Evolutionary conservation across 768 basidiomycete species (phyloP).

Genomic region (Termitomyces heimii): DNA sequence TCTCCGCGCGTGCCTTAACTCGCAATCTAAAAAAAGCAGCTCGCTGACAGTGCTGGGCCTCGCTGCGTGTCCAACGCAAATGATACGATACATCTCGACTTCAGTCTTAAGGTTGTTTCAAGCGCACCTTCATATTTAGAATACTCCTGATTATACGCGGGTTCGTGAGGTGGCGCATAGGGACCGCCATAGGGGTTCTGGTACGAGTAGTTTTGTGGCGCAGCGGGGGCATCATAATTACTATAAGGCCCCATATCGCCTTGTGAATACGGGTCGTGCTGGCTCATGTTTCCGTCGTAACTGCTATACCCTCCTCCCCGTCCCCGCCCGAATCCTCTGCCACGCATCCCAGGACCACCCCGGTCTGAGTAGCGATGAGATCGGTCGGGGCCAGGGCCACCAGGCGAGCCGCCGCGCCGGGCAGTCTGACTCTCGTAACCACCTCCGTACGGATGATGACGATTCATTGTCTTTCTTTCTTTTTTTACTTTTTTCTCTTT

Average conservation of each 20-base stretch:
- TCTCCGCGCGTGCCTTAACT: conserved; percentile 46
- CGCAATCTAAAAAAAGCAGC: conserved; percentile 28
- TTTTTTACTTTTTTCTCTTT: conserved; percentile 29
- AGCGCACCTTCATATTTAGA: conserved; percentile 82
- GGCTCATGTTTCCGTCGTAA: conserved; percentile 49
- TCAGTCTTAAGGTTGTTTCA: conserved; percentile 54
- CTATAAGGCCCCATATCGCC: conserved; percentile 62
- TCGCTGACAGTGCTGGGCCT: conserved; percentile 15
- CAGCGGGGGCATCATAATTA: conserved; percentile 49
- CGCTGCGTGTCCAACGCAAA: conserved; percentile 31
- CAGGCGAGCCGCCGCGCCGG: conserved; percentile 61
- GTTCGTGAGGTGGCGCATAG: conserved; percentile 42
- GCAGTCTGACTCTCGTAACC: conserved; percentile 47
- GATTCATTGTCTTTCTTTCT: conserved; percentile 63
- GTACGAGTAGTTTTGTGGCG: conserved; percentile 60
- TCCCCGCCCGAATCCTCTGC: conserved; percentile 46
- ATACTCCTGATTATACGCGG: conserved; percentile 56
- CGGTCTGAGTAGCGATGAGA: conserved; percentile 54
- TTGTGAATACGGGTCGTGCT: conserved; percentile 47
- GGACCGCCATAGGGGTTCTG: conserved; percentile 58
- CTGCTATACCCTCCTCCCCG: conserved; percentile 45
- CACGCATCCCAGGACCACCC: conserved; percentile 46
- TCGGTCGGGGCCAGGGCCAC: conserved; percentile 70
- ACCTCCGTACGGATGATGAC: conserved; percentile 82
- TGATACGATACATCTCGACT: conserved; percentile 21